These are phyloP conservation scores for Larix kaempferi DNA, from an alignment of 75 land plant genomes.

Conservation along the genomic window DNA sequence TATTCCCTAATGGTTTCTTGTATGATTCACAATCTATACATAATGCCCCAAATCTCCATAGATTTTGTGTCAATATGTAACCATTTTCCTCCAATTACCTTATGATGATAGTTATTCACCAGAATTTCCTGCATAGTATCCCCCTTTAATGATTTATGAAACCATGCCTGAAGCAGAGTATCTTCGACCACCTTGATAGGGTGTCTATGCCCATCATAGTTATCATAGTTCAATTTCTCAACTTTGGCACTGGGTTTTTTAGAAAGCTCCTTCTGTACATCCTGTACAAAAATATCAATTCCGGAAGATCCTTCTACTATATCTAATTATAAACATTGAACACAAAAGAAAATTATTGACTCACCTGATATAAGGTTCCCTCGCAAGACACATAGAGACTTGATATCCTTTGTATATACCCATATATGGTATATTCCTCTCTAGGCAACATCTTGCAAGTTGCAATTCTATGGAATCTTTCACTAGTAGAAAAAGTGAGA, in stretches of 20 bases:
- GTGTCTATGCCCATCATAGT: conserved; percentile 95
- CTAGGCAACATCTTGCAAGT: conserved; percentile 77
- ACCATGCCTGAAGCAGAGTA: conserved; percentile 88
- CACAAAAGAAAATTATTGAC: too few relatives aligned
- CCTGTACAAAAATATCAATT: conserved; percentile 31
- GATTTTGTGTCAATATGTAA: too few relatives aligned
- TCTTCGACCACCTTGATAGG: conserved; percentile 54
- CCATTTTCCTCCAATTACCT: too few relatives aligned
- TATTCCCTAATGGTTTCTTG: too few relatives aligned
- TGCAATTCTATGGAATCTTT: conserved; percentile 85
- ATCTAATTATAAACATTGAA: too few relatives aligned
- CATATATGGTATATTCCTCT: conserved; percentile 77
- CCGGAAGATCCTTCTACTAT: too few relatives aligned
- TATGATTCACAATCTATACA: too few relatives aligned
- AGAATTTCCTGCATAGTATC: conserved; percentile 36
- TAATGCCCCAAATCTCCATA: too few relatives aligned
- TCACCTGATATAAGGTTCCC: conserved; percentile 78
- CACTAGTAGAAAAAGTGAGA: too few relatives aligned
- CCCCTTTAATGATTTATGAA: conserved; percentile 49
- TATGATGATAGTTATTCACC: conserved; percentile 96
- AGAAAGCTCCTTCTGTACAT: conserved; percentile 73
- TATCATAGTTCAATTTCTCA: conserved; percentile 71
- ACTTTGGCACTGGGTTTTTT: conserved; percentile 23
- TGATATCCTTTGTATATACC: conserved; percentile 98
- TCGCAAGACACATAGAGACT: conserved; percentile 91